Conservation (phyloP, 495 filamentous ascomycete genomes). For the Xeromyces bisporus region DNA sequence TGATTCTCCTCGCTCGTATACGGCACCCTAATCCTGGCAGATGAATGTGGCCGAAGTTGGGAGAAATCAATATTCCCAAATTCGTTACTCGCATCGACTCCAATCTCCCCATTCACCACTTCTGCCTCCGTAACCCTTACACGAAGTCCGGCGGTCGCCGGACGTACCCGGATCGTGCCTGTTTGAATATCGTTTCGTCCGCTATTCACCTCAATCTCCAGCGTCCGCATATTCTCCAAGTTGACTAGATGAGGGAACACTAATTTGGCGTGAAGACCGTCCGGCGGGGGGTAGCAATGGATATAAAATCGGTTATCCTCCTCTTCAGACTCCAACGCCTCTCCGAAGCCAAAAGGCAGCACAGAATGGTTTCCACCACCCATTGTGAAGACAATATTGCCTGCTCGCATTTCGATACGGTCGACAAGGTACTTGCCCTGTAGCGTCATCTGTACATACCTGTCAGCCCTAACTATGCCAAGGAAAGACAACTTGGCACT, state of each 20-base stretch:
- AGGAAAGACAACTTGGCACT: too few relatives aligned
- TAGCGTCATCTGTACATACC: conserved; percentile 34
- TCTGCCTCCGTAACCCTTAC: conserved; percentile 58
- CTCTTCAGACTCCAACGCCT: conserved; percentile 24
- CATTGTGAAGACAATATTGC: conserved; percentile 47
- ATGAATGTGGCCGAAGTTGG: conserved; percentile 30
- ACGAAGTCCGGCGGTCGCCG: conserved; percentile 75
- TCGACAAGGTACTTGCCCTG: conserved; percentile 65
- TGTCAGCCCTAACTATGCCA: too few relatives aligned
- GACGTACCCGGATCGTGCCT: conserved; percentile 54
- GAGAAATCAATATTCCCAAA: conserved; percentile 52
- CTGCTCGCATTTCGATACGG: conserved; percentile 46
- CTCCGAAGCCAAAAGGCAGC: conserved; percentile 22
- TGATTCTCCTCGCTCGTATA: conserved; percentile 74
- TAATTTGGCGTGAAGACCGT: conserved; percentile 33
- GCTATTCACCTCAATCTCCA: conserved; percentile 56
- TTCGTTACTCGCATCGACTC: conserved; percentile 38
- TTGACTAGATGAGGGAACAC: conserved; percentile 36
- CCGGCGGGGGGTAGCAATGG: conserved; percentile 31
- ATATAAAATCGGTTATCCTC: conserved; percentile 25
- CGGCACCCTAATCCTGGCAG: conserved; percentile 48
- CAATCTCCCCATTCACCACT: conserved; percentile 36
- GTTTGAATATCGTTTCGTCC: conserved; percentile 60
- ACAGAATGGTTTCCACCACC: conserved; percentile 15
- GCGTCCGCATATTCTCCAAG: conserved; percentile 54